A percentile compares a stretch with the other conserved stretches of the same genome.
Evolutionary conservation across 2,329 filamentous ascomycete genomes (phyloP).

Genomic region (Alternaria hordeiaustralica): DNA sequence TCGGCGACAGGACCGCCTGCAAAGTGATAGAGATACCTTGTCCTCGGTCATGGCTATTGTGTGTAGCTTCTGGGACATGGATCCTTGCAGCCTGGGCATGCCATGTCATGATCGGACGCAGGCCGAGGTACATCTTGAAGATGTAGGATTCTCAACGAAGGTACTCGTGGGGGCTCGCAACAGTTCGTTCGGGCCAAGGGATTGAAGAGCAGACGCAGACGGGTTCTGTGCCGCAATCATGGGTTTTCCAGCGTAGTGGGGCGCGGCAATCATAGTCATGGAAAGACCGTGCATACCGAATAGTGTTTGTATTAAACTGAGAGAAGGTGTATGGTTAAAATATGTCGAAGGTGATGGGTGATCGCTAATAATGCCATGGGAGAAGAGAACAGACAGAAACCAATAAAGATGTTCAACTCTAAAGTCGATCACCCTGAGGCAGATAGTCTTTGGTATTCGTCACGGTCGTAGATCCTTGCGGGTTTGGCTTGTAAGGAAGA

Average conservation of each 20-base stretch:
- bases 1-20: background rate
- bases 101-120: background rate
- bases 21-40: background rate
- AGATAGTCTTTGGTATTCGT: constrained; percentile 49
- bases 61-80: background rate
- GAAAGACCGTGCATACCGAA: constrained; percentile 43
- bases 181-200: background rate
- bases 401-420: constrained; percentile 48
- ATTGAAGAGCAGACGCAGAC: background rate
- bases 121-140: background rate
- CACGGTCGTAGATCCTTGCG: constrained; percentile 44
- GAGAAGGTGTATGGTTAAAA: constrained; percentile 27
- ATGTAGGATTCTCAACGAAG: background rate
- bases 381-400: constrained; percentile 18
- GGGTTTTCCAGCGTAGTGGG: background rate
- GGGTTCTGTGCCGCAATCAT: background rate
- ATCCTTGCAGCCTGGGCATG: background rate
- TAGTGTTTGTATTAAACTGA: constrained; percentile 30
- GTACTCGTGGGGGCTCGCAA: background rate
- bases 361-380: constrained; percentile 12
- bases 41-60: background rate
- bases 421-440: constrained; percentile 48
- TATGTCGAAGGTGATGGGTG: constrained; percentile 13
- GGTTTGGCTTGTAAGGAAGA: constrained; percentile 33
- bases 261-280: background rate